Evolutionary conservation across 805 yeast genomes (phyloP), one percentile per base, ranked within the genome.

Genomic region (Suhomyces kilbournensis): DNA sequence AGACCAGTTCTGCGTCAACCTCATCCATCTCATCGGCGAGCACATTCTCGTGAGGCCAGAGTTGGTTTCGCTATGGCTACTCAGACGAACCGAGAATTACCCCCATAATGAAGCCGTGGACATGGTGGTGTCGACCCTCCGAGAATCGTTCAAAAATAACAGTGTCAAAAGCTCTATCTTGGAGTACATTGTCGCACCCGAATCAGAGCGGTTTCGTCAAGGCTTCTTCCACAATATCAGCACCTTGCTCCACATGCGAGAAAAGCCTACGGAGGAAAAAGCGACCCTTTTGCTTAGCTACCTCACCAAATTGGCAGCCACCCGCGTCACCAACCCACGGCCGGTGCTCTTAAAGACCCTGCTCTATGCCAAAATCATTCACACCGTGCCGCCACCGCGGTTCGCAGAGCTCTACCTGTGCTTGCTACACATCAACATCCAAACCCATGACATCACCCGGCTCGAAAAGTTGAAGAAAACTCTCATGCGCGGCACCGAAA

Each of bases 351-450:
- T 70, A 7, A 50, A 50, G 4, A 48, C 53, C 3, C 40, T 49
- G 0, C 42, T 56, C 30, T 70, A 59, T 49, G 48, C 58, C 19
- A 49, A 50, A 14, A 51, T 69, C n/a, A 50, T 64, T 12, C 32
- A 49, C n/a, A 30, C 57, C 7, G 49, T 61, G 3, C 65, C 71
- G 0, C 44, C 58, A 1, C 7, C 57, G 1, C 50, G 57, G 43
- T 55, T 58, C 25, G 55, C 56, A 7, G 65, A 65, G 19, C 56
- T 74, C 20, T 74, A 60, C 55, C 61, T 67, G 47, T 70, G 58
- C 23, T 51, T 72, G 44, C 61, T 74, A 30, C 61, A 66, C 39
- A 43, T 71, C 14, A 74, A 74, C 52, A 61, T 74, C 39, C 69
- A 65, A 47, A 62, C 75, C 8, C 51, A 53, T n/a, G 50, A 58